Conservation (phyloP, 768 basidiomycete genomes). For the Mrakia gelida region DNA sequence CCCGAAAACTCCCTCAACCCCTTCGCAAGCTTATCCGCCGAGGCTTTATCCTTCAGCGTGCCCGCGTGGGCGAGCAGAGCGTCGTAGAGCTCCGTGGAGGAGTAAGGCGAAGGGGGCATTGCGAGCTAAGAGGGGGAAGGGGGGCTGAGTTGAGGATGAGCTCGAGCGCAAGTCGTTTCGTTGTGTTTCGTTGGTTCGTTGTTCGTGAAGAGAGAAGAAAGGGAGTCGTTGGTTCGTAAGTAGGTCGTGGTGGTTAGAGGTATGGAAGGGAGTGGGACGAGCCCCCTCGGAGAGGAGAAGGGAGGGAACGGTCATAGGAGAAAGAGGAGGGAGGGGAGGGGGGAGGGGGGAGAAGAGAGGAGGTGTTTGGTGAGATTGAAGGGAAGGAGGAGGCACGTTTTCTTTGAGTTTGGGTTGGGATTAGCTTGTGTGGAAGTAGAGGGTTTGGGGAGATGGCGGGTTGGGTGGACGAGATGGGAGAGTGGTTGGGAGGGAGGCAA, state of each 20-base stretch:
- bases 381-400: too few species aligned
- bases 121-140: background rate
- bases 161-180: background rate
- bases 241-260: too few species aligned
- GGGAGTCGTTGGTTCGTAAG: background rate
- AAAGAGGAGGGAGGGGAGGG: too few species aligned
- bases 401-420: background rate
- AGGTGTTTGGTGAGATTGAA: too few species aligned
- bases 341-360: too few species aligned
- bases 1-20: background rate
- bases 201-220: background rate
- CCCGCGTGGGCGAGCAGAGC: background rate
- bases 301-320: background rate
- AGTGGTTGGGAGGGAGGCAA: background rate
- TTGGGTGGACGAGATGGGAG: background rate
- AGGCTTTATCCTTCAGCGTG: background rate
- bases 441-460: background rate
- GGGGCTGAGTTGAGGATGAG: background rate
- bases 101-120: conserved; percentile 1
- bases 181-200: background rate
- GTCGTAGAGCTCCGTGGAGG: background rate
- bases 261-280: background rate
- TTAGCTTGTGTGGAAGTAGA: background rate
- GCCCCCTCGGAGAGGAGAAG: background rate
- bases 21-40: background rate